Base-by-base conservation (phyloP, 208 protist genomes). In the Tetramitus jugosus region DNA sequence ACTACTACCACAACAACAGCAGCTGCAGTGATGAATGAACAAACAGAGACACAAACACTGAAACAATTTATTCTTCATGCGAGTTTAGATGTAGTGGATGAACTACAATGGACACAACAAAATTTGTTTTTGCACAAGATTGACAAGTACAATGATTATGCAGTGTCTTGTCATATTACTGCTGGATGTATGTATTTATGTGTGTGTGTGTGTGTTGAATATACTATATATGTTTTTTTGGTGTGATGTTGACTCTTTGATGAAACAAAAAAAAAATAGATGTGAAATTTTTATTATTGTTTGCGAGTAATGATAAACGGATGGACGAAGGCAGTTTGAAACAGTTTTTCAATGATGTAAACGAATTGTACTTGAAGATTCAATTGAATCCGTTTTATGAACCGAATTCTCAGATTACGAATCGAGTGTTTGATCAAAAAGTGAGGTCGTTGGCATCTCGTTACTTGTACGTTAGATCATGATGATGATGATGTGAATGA, bases 311-410 rank as follows among this genome's bases (percentile, higher is more conserved):
- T 13, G 72, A 60, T 35, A 49, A 77, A 46, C 53, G 37, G 45
- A 60, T 29, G 3, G 60, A 43, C 33, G 78, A 80, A 17, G 17
- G 80, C 3, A 78, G n/a, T 2, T 42, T 80, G 3, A 80, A 80
- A n/a, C 71, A 80, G 13, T 80, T 80, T 40, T 80, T 80, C 26
- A 64, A 14, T 4, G 78, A 80, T 39, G 74, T 75, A 35, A 35
- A 79, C 26, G 78, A 80, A 60, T 53, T 78, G 14, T 80, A 69
- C 13, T 20, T 80, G 10, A 80, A 80, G 49, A 75, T 77, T 14
- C 46, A 79, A 43, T 40, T 80, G 75, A 80, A 80, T 52, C 78
- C 78, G 20, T 80, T 80, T 33, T 80, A 80, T 75, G 78, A 79
- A 71, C 53, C 46, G 35, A 75, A 79, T 52, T 31, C 76, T n/a